Conservation (phyloP, 169 alveolate species). For the Plasmodium cynomolgi region DNA sequence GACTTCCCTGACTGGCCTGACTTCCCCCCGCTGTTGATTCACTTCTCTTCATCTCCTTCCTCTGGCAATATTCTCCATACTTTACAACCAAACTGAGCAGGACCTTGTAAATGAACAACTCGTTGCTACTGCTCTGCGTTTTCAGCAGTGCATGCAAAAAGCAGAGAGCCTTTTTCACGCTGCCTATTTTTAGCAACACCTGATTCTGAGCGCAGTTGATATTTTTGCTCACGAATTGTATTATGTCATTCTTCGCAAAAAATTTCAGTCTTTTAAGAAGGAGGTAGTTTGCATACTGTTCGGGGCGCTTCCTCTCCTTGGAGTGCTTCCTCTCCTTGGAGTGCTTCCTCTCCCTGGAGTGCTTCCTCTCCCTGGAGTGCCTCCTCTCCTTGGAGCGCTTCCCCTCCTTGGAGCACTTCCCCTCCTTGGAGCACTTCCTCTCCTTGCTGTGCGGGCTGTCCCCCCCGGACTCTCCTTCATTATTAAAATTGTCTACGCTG, state of each 20-base stretch:
- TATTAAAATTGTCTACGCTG: conserved; percentile 30
- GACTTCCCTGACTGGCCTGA: too few species aligned
- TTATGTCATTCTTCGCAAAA: conserved; percentile 61
- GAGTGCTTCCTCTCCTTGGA: not conserved
- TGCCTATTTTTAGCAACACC: conserved; percentile 20
- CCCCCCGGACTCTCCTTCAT: not conserved
- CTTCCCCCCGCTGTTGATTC: not conserved
- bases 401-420: not conserved
- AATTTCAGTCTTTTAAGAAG: not conserved
- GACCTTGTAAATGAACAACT: conserved; percentile 16
- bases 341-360: not conserved
- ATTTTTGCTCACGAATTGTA: conserved; percentile 52
- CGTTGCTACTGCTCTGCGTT: not conserved
- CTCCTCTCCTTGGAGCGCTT: not conserved
- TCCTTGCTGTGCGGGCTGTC: not conserved
- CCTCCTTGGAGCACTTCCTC: not conserved
- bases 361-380: not conserved
- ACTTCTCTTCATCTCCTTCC: conserved; percentile 20
- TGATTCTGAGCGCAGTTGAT: conserved; percentile 1
- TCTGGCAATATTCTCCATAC: conserved; percentile 17
- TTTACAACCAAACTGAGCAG: conserved; percentile 16
- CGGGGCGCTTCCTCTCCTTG: not conserved
- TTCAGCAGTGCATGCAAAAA: not conserved
- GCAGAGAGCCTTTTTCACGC: conserved; percentile 1
- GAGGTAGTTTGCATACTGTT: conserved; percentile 4